Evolutionary conservation across 2,329 filamentous ascomycete genomes (phyloP).

Genomic region (Aphanocladium album): DNA sequence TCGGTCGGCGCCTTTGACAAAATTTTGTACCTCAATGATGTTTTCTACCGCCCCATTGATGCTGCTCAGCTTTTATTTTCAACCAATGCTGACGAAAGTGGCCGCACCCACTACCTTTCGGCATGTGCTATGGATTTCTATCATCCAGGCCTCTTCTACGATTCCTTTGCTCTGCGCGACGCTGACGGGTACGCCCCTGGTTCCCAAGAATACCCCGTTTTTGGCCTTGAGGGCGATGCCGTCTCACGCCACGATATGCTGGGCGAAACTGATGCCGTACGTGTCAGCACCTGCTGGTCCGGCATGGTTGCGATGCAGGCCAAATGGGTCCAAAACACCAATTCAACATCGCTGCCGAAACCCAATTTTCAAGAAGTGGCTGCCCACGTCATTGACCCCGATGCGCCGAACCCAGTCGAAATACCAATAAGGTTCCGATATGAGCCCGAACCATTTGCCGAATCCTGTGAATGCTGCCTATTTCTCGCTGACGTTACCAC

Average conservation of each 20-base stretch:
- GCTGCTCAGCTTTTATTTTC: conserved; percentile 56
- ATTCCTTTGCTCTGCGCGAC: conserved; percentile 68
- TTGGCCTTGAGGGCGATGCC: conserved; percentile 47
- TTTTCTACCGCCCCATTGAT: conserved; percentile 47
- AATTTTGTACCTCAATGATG: conserved; percentile 64
- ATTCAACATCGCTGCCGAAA: conserved; percentile 23
- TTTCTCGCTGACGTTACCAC: conserved; percentile 44
- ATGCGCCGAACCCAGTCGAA: conserved; percentile 23
- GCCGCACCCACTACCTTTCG: conserved; percentile 55
- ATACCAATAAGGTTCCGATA: conserved; percentile 51
- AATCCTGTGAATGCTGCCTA: conserved; percentile 61
- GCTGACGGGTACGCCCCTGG: conserved; percentile 58
- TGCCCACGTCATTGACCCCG: conserved; percentile 32
- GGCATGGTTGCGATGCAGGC: conserved; percentile 68
- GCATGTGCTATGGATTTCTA: conserved; percentile 64
- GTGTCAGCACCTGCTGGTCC: conserved; percentile 71
- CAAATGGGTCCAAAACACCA: conserved; percentile 47
- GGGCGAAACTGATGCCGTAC: conserved; percentile 56
- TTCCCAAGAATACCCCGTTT: conserved; percentile 64
- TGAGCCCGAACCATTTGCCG: conserved; percentile 55
- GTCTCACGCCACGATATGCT: conserved; percentile 59
- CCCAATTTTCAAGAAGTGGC: conserved; percentile 30
- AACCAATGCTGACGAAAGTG: conserved; percentile 49
- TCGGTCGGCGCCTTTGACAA: conserved; percentile 45
- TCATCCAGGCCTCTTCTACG: conserved; percentile 64